These are phyloP conservation scores for Fusarium denticulatum DNA, from an alignment of 2,329 filamentous ascomycete genomes.

Conservation along the genomic window DNA sequence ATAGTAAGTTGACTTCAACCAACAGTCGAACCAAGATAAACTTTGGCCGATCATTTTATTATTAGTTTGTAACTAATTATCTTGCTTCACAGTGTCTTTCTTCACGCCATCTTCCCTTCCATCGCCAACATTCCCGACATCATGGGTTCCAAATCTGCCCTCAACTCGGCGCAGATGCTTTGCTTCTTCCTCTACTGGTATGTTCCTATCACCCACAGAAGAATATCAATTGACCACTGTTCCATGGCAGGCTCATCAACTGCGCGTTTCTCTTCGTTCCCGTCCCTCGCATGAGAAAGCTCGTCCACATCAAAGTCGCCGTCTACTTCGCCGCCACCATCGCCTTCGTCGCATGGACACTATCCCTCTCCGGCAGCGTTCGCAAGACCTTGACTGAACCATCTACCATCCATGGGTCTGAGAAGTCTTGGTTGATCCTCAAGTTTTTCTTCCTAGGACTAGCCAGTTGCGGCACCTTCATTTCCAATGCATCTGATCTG, in stretches of 20 bases:
- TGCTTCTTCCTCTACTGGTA: constrained; percentile 20
- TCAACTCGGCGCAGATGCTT: constrained; percentile 15
- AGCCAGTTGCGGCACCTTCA: constrained; percentile 1
- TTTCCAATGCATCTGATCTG: constrained; percentile 2
- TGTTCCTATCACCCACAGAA: rapidly evolving
- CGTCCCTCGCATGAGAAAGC: neutral
- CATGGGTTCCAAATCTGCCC: constrained; percentile 8
- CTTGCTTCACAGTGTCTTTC: neutral
- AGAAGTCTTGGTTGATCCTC: constrained; percentile 17
- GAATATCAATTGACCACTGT: rapidly evolving
- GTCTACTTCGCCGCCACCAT: constrained; percentile 8
- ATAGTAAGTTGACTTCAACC: neutral
- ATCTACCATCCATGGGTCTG: neutral
- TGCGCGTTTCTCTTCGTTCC: constrained; percentile 10
- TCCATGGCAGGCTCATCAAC: neutral
- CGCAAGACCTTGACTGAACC: neutral
- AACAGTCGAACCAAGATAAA: no score
- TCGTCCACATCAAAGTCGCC: constrained; percentile 8
- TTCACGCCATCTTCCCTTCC: constrained; percentile 5
- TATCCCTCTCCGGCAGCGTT: neutral
- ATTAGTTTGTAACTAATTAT: no score
- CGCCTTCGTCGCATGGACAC: constrained; percentile 7
- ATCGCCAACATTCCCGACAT: constrained; percentile 8
- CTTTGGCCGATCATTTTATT: no score
- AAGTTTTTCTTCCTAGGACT: constrained; percentile 11